Conservation (phyloP, 371 early-diverging fungal genomes). For the Rhizopus sp. region DNA sequence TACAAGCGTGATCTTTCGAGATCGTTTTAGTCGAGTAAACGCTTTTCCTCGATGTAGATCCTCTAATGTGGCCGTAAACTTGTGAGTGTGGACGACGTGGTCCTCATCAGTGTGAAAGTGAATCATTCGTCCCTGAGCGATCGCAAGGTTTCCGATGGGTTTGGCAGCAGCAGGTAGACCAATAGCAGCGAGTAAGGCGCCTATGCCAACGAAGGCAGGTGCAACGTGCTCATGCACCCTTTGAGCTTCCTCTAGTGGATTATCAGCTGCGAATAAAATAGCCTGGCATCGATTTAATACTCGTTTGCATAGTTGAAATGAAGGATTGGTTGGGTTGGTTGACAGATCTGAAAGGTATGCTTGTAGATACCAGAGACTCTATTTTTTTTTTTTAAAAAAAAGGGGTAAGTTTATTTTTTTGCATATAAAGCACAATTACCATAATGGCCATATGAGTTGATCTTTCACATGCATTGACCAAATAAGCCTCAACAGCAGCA, state of each 20-base stretch:
- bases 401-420: slow-evolving; percentile 53
- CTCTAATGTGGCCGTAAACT: slow-evolving; percentile 33
- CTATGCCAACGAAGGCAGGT: slow-evolving; percentile 86
- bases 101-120: slow-evolving; percentile 20
- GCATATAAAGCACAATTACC: slow-evolving; percentile 65
- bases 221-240: slow-evolving; percentile 73
- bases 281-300: slow-evolving; percentile 75
- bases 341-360: slow-evolving; percentile 73
- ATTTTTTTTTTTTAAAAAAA: slow-evolving; percentile 9
- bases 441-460: slow-evolving; percentile 83
- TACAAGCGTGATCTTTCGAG: slow-evolving; percentile 13
- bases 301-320: slow-evolving; percentile 71
- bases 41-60: slow-evolving; percentile 42
- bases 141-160: slow-evolving; percentile 71
- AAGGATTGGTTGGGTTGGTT: slow-evolving; percentile 54
- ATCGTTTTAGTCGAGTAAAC: slow-evolving; percentile 27
- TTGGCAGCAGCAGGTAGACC: slow-evolving; percentile 71
- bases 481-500: slow-evolving; percentile 76
- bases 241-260: slow-evolving; percentile 24
- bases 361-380: slow-evolving; percentile 87
- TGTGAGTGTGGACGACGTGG: slow-evolving; percentile 5
- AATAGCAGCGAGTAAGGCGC: slow-evolving; percentile 73
- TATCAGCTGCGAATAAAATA: slow-evolving; percentile 62
- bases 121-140: slow-evolving; percentile 73
- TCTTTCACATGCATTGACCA: slow-evolving; percentile 67